Evolutionary conservation across 73 alveolate genomes (phyloP).

Genomic region (Tetrahymena malaccensis): DNA sequence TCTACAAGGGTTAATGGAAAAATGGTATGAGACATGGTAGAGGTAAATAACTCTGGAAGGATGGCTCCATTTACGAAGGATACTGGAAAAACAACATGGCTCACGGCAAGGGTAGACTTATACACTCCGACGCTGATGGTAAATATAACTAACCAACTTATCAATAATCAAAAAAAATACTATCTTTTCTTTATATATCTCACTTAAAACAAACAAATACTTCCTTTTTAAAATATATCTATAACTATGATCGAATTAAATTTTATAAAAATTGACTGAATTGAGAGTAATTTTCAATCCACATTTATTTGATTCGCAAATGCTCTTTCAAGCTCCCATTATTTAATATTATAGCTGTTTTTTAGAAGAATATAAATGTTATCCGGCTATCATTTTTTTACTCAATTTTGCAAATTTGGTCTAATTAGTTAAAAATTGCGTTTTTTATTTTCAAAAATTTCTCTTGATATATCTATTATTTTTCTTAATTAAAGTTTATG

Average conservation of each 20-base stretch:
- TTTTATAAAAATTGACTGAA: neutral
- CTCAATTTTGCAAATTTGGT: neutral
- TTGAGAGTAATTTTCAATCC: too few species aligned
- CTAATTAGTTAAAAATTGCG: neutral
- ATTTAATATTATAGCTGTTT: neutral
- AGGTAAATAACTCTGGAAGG: slow-evolving; percentile 62
- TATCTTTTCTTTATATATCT: neutral
- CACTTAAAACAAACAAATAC: too few species aligned
- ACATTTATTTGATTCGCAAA: neutral
- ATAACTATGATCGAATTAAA: neutral
- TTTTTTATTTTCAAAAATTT: too few species aligned
- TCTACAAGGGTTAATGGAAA: slow-evolving; percentile 54
- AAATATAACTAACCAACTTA: neutral
- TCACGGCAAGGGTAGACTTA: slow-evolving; percentile 74
- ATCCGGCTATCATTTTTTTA: neutral
- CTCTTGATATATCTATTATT: neutral
- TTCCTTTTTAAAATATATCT: neutral
- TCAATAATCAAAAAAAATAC: too few species aligned
- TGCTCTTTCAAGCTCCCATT: neutral
- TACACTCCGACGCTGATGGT: slow-evolving; percentile 58
- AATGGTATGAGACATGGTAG: slow-evolving; percentile 47
- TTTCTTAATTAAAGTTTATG: slow-evolving; percentile 13
- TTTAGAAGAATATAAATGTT: too few species aligned
- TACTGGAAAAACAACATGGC: slow-evolving; percentile 62
- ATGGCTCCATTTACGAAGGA: slow-evolving; percentile 69